Evolutionary conservation across 345 rosid genomes (phyloP), one percentile per base, ranked within the genome.

Genomic region (Arabidopsis suecica): DNA sequence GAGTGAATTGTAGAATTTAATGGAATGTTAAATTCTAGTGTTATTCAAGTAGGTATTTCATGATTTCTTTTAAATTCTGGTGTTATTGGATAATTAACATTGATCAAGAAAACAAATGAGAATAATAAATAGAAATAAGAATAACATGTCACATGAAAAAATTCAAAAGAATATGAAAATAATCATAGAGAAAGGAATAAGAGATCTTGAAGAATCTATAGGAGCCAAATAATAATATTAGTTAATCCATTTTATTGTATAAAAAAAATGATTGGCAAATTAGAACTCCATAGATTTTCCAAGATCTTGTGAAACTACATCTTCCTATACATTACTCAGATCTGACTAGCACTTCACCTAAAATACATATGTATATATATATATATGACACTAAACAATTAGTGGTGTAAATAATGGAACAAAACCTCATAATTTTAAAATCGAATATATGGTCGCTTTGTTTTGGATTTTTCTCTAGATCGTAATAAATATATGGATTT

Each of bases 141-240:
- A 73, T 58, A 64, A 18, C 33, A 57, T 38, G 63, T 63, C 78
- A 82, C 68, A 83, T 84, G 85, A 61, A 81, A 42, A 82, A 55
- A 16, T 57, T 51, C 2, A 57, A 71, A 38, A 51, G 69, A 75
- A 77, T 72, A 63, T 65, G 73, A 47, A 61, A 76, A 49, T 60
- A 44, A 28, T 44, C 49, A 65, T 41, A 62, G 53, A 68, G 59
- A 18, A 57, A 72, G 55, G 47, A 45, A 33, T 23, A 34, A 80
- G 16, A 82, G 82, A 78, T 80, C 81, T 71, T 47, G 69, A 76
- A 38, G 78, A 75, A 82, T 85, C 83, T 79, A 79, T 36, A 60
- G 23, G 65, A 41, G 63, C 61, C 53, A 44, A 80, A 60, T 59
- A 54, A 25, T 63, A 45, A 10, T 61, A 69, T 2, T 45, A 51